These are phyloP conservation scores for Endoconidiophora polonica DNA, from an alignment of 2,329 filamentous ascomycete species.

Conservation along the genomic window DNA sequence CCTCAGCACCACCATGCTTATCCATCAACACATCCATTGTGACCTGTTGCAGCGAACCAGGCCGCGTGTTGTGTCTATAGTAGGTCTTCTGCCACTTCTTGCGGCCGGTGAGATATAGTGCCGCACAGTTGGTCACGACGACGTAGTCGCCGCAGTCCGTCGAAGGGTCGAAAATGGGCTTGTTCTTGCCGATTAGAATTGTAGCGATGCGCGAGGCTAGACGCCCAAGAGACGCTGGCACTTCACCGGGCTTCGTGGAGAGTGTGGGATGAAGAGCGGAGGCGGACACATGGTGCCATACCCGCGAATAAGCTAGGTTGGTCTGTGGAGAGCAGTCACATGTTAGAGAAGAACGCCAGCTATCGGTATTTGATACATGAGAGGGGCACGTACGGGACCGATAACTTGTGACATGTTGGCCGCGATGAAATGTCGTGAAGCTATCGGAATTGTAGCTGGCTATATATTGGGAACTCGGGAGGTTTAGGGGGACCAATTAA, in stretches of 20 bases:
- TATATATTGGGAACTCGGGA: constrained; percentile 1
- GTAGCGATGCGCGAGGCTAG: constrained; percentile 75
- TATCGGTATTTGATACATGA: neutral
- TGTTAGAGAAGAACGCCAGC: neutral
- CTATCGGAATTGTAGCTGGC: constrained; percentile 14
- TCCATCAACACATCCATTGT: constrained; percentile 91
- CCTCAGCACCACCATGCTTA: constrained; percentile 85
- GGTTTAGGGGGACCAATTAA: neutral
- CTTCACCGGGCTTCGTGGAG: constrained; percentile 38
- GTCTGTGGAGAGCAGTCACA: constrained; percentile 39
- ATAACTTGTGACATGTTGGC: constrained; percentile 59
- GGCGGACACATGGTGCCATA: constrained; percentile 79
- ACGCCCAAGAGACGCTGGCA: constrained; percentile 69
- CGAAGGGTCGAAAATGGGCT: constrained; percentile 91
- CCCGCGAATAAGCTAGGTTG: constrained; percentile 84
- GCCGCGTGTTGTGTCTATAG: constrained; percentile 84
- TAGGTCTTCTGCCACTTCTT: constrained; percentile 92
- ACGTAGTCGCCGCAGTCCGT: constrained; percentile 99
- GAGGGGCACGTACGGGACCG: constrained; percentile 42
- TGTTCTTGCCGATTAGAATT: constrained; percentile 95
- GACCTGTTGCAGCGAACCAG: constrained; percentile 70
- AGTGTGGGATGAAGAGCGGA: constrained; percentile 46
- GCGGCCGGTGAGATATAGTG: constrained; percentile 74
- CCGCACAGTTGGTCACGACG: constrained; percentile 76
- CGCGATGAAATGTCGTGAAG: neutral